phyloP scores from a whole-genome alignment of 306 rosid species.

The Cyclanthera cordifolia region DNA sequence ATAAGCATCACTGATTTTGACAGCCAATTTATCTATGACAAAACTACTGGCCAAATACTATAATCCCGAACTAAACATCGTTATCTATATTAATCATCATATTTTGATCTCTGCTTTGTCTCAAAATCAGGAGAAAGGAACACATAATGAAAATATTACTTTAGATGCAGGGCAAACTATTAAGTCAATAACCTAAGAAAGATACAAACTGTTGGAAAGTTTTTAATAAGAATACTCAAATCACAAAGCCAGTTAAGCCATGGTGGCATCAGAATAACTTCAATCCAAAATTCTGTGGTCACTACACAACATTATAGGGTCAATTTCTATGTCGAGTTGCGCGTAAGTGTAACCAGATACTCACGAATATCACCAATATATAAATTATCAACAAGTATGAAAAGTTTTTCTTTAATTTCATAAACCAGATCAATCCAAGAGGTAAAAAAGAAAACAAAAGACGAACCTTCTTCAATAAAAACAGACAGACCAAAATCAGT shows the following conservation, averaged over 20 bases:
- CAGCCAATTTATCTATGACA: not conserved
- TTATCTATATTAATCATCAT: not conserved
- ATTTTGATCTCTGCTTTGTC: not conserved
- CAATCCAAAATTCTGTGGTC: not conserved
- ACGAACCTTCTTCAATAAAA: conserved; percentile 69
- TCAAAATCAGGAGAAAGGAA: not conserved
- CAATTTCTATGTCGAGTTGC: no score
- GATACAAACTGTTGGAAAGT: not conserved
- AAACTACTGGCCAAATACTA: not conserved
- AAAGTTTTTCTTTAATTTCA: not conserved
- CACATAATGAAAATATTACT: not conserved
- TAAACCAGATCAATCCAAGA: conserved; percentile 2
- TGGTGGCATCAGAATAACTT: not conserved
- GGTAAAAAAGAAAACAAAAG: not conserved
- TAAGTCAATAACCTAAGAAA: not conserved
- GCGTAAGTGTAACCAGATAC: no score
- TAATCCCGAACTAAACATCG: not conserved
- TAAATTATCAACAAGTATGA: not conserved
- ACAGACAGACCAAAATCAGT: conserved; percentile 92
- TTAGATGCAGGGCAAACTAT: not conserved
- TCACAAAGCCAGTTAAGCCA: not conserved
- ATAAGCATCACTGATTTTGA: not conserved
- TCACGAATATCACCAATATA: no score
- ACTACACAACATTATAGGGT: not conserved
- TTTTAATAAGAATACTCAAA: not conserved